Conservation (phyloP, 2,329 filamentous ascomycete species). For the Talaromyces sp. region DNA sequence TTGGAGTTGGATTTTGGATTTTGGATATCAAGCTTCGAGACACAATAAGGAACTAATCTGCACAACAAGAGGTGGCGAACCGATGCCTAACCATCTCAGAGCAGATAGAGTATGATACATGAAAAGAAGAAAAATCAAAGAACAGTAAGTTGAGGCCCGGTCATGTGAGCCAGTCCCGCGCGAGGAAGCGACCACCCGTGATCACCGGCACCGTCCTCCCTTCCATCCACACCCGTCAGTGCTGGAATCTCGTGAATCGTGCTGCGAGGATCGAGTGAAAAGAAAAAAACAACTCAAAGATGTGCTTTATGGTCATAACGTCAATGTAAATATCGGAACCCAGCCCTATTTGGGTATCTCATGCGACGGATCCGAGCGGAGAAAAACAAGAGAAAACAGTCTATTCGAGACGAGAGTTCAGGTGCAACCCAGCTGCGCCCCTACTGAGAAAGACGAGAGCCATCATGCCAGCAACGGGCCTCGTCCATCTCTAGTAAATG, state of each 20-base stretch:
- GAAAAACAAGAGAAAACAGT: not conserved
- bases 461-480: not conserved
- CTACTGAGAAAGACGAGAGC: not conserved
- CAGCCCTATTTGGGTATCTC: not conserved
- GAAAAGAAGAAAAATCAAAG: not conserved
- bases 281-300: no score
- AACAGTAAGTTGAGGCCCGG: not conserved
- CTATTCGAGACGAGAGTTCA: not conserved
- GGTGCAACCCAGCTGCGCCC: not conserved
- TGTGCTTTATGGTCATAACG: not conserved
- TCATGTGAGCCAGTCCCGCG: no score
- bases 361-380: not conserved
- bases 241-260: no score
- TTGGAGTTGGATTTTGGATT: not conserved
- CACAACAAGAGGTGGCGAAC: not conserved
- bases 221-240: no score
- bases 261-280: no score
- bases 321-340: not conserved
- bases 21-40: not conserved
- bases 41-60: not conserved
- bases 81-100: not conserved
- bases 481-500: constrained; percentile 3
- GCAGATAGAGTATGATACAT: not conserved
- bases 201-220: no score
- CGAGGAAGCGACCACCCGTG: no score